Evolutionary conservation across 2,329 filamentous ascomycete species (phyloP).

Genomic region (Alternaria infectoria): DNA sequence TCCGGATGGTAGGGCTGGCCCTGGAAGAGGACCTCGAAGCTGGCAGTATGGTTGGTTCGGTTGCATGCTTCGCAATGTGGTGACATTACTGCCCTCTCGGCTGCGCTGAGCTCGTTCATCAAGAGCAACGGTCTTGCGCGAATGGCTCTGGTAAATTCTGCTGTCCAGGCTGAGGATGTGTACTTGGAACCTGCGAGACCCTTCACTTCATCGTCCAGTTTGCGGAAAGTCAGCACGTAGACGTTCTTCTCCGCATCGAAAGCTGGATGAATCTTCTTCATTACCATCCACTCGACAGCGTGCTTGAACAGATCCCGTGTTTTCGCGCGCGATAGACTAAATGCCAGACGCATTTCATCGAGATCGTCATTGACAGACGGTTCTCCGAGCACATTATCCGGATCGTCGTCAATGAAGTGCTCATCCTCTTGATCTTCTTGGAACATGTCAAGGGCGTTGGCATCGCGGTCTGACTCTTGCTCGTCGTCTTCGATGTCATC

Average conservation of each 20-base stretch:
- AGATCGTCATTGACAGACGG: conserved; percentile 51
- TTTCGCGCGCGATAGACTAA: conserved; percentile 72
- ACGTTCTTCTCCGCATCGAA: conserved; percentile 69
- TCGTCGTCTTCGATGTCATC: conserved; percentile 34
- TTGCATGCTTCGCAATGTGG: conserved; percentile 73
- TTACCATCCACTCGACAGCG: conserved; percentile 80
- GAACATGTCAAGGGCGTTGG: conserved; percentile 52
- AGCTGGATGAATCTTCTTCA: conserved; percentile 75
- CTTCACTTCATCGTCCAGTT: conserved; percentile 73
- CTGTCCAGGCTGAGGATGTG: conserved; percentile 72
- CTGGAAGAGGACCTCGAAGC: conserved; percentile 66
- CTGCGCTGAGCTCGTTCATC: conserved; percentile 36
- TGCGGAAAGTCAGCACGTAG: conserved; percentile 72
- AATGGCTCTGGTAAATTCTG: conserved; percentile 69
- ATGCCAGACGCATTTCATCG: conserved; percentile 70
- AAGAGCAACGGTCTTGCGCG: conserved; percentile 67
- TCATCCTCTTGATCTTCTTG: conserved; percentile 64
- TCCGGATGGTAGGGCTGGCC: conserved; percentile 71
- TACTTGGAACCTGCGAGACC: conserved; percentile 74
- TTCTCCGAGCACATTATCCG: conserved; percentile 59
- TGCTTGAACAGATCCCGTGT: conserved; percentile 75
- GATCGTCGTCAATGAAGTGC: conserved; percentile 69
- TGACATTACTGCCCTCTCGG: conserved; percentile 17
- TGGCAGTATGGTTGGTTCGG: conserved; percentile 70
- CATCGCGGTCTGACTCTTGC: conserved; percentile 27